Conservation (phyloP, 1,284 basidiomycete genomes). For the Leccinum pseudoinsigne region DNA sequence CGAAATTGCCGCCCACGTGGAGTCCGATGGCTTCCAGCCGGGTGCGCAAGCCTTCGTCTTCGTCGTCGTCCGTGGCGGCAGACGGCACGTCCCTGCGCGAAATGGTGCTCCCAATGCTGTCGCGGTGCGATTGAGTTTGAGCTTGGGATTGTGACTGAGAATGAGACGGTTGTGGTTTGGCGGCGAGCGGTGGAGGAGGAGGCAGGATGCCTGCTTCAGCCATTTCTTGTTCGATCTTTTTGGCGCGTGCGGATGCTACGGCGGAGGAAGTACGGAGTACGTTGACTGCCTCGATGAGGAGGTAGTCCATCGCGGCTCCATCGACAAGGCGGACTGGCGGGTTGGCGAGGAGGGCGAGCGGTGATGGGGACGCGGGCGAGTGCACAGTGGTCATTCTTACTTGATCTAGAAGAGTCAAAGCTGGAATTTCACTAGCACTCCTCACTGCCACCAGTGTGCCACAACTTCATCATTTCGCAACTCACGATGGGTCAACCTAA, state of each 20-base stretch:
- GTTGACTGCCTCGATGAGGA: slow-evolving; percentile 79
- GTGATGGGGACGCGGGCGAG: not conserved
- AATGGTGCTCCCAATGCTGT: slow-evolving; percentile 24
- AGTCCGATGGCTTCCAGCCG: slow-evolving; percentile 83
- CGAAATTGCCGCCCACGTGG: slow-evolving; percentile 83
- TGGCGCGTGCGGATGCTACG: slow-evolving; percentile 64
- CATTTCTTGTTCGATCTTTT: slow-evolving; percentile 74
- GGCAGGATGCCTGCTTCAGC: slow-evolving; percentile 68
- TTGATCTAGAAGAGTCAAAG: too few relatives aligned
- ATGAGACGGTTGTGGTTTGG: slow-evolving; percentile 24
- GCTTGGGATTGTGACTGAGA: slow-evolving; percentile 11
- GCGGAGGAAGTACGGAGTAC: slow-evolving; percentile 70
- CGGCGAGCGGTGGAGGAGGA: slow-evolving; percentile 27
- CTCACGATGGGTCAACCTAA: too few relatives aligned
- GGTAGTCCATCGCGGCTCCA: slow-evolving; percentile 78
- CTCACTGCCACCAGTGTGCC: too few relatives aligned
- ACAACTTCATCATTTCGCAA: too few relatives aligned
- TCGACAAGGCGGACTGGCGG: slow-evolving; percentile 66
- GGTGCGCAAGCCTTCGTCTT: slow-evolving; percentile 68
- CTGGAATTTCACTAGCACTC: too few relatives aligned
- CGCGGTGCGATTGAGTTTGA: slow-evolving; percentile 35
- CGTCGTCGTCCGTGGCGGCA: slow-evolving; percentile 43
- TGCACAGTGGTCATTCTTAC: too few relatives aligned
- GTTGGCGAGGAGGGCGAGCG: slow-evolving; percentile 56
- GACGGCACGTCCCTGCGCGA: slow-evolving; percentile 12